These are phyloP conservation scores for Cyberlindnera meyerae DNA, from an alignment of 805 yeast genomes.

Conservation along the genomic window DNA sequence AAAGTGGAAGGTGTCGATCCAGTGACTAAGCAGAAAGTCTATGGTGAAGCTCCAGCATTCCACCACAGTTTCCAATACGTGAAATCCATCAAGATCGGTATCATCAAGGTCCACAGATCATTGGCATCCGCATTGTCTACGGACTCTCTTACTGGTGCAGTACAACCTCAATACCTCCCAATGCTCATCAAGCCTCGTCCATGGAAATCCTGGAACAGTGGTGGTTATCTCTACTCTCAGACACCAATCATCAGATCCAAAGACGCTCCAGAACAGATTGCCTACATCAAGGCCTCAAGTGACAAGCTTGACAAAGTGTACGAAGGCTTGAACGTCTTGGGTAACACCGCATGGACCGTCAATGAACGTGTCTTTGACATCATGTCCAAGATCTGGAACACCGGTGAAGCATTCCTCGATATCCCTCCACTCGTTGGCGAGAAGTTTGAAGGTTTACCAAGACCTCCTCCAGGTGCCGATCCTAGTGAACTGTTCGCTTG, in stretches of 20 bases:
- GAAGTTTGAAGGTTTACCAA: conserved; percentile 44
- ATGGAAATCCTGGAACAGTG: conserved; percentile 78
- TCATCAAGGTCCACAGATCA: conserved; percentile 67
- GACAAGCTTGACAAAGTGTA: conserved; percentile 63
- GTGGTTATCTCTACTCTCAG: conserved; percentile 74
- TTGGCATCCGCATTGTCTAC: conserved; percentile 64
- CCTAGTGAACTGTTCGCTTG: conserved; percentile 68
- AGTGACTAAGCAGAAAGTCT: conserved; percentile 57
- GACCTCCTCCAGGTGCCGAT: conserved; percentile 63
- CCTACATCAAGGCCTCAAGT: conserved; percentile 83
- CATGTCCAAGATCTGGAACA: conserved; percentile 80
- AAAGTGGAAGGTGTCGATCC: conserved; percentile 81
- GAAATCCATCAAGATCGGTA: conserved; percentile 76
- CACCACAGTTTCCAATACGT: conserved; percentile 81
- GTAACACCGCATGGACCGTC: conserved; percentile 89
- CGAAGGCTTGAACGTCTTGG: conserved; percentile 80
- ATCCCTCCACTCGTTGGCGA: conserved; percentile 53
- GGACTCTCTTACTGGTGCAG: conserved; percentile 56
- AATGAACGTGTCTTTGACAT: conserved; percentile 66
- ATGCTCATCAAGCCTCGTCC: conserved; percentile 90
- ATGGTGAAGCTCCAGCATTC: conserved; percentile 83
- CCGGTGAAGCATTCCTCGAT: conserved; percentile 68
- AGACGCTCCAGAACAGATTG: conserved; percentile 84
- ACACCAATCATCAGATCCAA: conserved; percentile 67
- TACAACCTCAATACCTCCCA: conserved; percentile 85